Evolutionary conservation across 2,329 filamentous ascomycete genomes (phyloP).

Genomic region (Calonectria crousiana): DNA sequence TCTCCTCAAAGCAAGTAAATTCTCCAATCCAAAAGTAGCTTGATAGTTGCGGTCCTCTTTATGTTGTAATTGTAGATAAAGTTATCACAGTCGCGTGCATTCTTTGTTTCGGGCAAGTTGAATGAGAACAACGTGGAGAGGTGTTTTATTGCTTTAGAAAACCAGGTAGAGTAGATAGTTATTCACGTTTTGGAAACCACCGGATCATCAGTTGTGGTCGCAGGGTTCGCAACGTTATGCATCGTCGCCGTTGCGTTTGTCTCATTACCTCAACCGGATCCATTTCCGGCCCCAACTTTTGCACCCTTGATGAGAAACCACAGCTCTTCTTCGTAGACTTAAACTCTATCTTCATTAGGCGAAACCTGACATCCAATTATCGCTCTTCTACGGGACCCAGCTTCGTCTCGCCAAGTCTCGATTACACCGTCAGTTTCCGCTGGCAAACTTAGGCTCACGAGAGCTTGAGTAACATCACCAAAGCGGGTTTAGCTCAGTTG

Average conservation of each 20-base stretch:
- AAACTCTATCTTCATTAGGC: neutral
- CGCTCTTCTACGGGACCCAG: neutral
- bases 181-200: neutral
- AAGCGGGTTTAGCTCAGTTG: constrained; percentile 11
- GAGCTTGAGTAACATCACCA: neutral
- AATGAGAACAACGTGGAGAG: no score
- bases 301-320: neutral
- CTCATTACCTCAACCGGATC: neutral
- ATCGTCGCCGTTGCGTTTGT: neutral
- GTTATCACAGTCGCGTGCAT: no score
- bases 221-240: neutral
- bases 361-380: neutral
- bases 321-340: neutral
- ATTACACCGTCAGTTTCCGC: neutral
- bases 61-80: no score
- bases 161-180: no score
- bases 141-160: no score
- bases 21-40: no score
- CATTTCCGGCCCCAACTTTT: neutral
- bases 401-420: neutral
- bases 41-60: no score
- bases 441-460: neutral
- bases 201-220: neutral
- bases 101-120: no score
- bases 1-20: no score